Evolutionary conservation across 179 eudicot species (phyloP).

Genomic region (Vitellaria paradoxa): DNA sequence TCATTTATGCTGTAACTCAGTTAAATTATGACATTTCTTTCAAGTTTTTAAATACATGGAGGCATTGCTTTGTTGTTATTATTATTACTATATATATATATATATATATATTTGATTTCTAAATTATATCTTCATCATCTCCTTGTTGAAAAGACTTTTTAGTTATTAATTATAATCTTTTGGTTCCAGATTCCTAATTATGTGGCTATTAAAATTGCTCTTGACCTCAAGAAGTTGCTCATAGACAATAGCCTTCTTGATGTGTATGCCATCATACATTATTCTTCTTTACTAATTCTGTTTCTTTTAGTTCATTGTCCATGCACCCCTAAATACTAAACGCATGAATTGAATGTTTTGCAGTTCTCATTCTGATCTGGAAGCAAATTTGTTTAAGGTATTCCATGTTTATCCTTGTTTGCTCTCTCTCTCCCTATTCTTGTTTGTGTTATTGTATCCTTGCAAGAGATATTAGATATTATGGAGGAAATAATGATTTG

Average conservation of each 20-base stretch:
- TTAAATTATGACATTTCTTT: neutral
- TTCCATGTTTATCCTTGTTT: neutral
- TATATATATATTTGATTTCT: neutral
- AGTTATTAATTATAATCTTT: neutral
- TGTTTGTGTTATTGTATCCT: neutral
- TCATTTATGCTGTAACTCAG: neutral
- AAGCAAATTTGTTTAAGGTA: constrained; percentile 96
- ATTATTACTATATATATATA: too few species aligned
- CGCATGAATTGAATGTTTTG: constrained; percentile 18
- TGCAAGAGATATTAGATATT: too few species aligned
- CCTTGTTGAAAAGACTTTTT: neutral
- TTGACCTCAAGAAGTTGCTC: constrained; percentile 93
- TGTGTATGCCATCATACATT: constrained; percentile 50
- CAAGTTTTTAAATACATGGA: neutral
- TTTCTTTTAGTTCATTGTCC: neutral
- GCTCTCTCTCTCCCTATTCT: neutral
- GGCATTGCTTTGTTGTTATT: neutral
- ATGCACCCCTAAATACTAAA: neutral
- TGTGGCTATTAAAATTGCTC: constrained; percentile 93
- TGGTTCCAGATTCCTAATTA: constrained; percentile 87
- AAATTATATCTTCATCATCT: neutral
- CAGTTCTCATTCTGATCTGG: constrained; percentile 93
- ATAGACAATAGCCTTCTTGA: constrained; percentile 96
- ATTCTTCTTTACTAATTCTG: neutral
- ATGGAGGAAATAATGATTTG: too few species aligned